Conservation (phyloP, 2,329 filamentous ascomycete species). For the Phymatotrichopsis omnivora region DNA sequence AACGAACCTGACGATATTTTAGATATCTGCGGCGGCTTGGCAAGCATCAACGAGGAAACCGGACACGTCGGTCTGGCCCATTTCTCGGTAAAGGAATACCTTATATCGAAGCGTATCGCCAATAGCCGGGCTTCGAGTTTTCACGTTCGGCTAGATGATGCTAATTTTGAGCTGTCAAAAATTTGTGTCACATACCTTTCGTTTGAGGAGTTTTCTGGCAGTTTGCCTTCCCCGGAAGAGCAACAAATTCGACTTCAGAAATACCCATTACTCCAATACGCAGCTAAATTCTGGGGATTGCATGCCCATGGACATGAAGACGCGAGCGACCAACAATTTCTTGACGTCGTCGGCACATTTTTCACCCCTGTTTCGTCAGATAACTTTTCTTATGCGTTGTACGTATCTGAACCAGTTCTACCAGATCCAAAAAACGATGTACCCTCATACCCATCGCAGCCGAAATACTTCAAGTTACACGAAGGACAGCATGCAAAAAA, state of each 20-base stretch:
- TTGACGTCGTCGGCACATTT: neutral
- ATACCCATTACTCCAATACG: slow-evolving; percentile 5
- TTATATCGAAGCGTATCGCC: neutral
- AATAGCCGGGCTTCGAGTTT: slow-evolving; percentile 3
- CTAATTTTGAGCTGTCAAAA: slow-evolving; percentile 9
- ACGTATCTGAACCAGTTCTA: no score
- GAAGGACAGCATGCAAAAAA: neutral
- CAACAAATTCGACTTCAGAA: neutral
- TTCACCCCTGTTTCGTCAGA: neutral
- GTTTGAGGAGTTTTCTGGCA: slow-evolving; percentile 11
- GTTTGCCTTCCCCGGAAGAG: neutral
- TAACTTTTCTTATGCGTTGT: no score
- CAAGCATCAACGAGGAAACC: neutral
- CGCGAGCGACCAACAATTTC: neutral
- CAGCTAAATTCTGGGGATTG: neutral
- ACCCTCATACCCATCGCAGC: neutral
- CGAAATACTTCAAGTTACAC: neutral
- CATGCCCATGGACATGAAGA: neutral
- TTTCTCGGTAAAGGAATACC: slow-evolving; percentile 20
- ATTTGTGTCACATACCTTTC: slow-evolving; percentile 13
- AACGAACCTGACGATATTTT: slow-evolving; percentile 16
- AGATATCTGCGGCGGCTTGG: slow-evolving; percentile 13
- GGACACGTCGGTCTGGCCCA: slow-evolving; percentile 3
- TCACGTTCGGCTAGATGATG: neutral
- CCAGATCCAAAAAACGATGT: no score